Conservation (phyloP, 148 eudicot genomes). For the Polygonum maritimum region DNA sequence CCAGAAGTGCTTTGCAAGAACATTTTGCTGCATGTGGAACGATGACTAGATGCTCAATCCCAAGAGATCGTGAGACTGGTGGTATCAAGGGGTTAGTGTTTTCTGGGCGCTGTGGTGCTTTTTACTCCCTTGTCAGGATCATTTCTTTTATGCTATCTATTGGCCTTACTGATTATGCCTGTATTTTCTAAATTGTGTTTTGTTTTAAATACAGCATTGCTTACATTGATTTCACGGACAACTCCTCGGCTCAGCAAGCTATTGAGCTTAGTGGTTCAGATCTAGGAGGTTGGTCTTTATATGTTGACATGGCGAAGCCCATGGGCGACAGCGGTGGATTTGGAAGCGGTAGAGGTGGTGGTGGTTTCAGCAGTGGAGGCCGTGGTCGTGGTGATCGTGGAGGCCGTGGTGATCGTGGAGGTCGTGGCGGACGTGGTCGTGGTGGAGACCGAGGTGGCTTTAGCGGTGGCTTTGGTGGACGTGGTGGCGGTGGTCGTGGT, state of each 20-base stretch:
- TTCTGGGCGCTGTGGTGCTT: not conserved
- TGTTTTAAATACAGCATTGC: constrained; percentile 8
- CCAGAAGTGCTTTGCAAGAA: constrained; percentile 41
- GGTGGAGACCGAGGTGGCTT: constrained; percentile 8
- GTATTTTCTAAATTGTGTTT: not conserved
- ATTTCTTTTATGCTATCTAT: too few relatives aligned
- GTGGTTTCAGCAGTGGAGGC: constrained; percentile 8
- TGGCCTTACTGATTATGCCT: too few relatives aligned
- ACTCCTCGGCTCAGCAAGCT: constrained; percentile 2
- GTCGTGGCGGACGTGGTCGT: constrained; percentile 1
- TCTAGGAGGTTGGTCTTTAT: constrained; percentile 6
- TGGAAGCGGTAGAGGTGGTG: not conserved
- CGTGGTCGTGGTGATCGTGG: constrained; percentile 5
- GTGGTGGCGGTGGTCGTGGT: constrained; percentile 10
- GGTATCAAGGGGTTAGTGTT: constrained; percentile 53
- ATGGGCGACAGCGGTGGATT: constrained; percentile 4
- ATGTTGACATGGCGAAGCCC: constrained; percentile 15
- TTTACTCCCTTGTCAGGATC: not conserved
- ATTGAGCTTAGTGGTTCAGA: constrained; percentile 13
- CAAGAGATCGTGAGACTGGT: constrained; percentile 39
- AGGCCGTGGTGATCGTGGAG: constrained; percentile 8
- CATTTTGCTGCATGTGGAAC: constrained; percentile 75
- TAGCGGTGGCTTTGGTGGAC: not conserved
- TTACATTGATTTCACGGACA: constrained; percentile 12
- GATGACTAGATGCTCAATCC: constrained; percentile 56